Conservation (phyloP, 106 monocot species). For the Allium fistulosum region DNA sequence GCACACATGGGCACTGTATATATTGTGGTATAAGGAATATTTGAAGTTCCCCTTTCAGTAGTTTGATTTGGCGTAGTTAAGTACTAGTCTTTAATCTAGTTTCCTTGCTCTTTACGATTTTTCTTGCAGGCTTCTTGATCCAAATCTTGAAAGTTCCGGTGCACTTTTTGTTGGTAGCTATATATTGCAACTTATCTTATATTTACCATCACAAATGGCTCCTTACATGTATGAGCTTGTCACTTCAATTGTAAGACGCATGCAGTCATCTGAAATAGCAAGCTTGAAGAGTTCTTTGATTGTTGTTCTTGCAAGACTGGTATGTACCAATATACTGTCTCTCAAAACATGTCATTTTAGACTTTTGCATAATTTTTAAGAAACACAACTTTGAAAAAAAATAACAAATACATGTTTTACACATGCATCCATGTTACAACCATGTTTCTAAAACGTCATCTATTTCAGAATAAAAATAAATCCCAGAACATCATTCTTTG, state of each 20-base stretch:
- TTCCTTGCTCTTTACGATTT: not conserved
- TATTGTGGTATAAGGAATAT: not conserved
- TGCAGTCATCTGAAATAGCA: slow-evolving; percentile 82
- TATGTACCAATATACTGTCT: slow-evolving; percentile 6
- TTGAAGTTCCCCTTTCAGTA: no score
- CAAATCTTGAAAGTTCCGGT: slow-evolving; percentile 79
- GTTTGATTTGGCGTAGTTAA: no score
- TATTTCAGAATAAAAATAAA: no score
- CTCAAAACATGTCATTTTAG: no score
- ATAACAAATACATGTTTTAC: no score
- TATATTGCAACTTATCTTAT: slow-evolving; percentile 82
- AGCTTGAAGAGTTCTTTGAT: slow-evolving; percentile 79
- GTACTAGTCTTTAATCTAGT: no score
- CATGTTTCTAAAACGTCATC: no score
- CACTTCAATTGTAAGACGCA: slow-evolving; percentile 67
- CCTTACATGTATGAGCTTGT: slow-evolving; percentile 65
- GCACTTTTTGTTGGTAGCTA: slow-evolving; percentile 92
- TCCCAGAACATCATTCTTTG: no score
- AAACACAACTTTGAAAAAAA: no score
- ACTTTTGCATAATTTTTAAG: no score
- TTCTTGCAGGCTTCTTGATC: slow-evolving; percentile 75
- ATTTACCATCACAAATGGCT: slow-evolving; percentile 77
- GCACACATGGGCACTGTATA: not conserved
- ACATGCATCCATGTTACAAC: no score
- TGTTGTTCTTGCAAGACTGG: slow-evolving; percentile 88